phyloP scores from a whole-genome alignment of 176 grass and related monocot species.

The Oryza rufipogon region DNA sequence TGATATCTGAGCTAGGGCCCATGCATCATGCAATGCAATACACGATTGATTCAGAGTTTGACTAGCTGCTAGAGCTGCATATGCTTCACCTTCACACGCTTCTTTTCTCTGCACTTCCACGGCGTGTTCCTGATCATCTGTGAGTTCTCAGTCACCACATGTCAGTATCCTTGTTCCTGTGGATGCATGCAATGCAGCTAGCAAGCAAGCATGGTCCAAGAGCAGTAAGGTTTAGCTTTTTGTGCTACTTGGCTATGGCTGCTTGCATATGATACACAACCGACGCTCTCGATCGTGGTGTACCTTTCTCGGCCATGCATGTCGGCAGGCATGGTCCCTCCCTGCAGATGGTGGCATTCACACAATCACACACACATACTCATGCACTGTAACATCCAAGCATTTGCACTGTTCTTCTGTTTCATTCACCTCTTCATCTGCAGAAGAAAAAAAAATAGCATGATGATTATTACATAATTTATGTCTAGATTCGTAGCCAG shows the following conservation, averaged over 20 bases:
- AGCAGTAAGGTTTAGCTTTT: neutral
- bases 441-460: neutral
- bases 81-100: neutral
- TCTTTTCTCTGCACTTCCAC: conserved; percentile 20
- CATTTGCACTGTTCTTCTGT: neutral
- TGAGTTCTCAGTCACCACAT: neutral
- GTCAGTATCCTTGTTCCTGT: conserved; percentile 11
- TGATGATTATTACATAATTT: neutral
- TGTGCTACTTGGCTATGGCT: neutral
- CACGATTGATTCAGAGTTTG: neutral
- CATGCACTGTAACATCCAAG: neutral
- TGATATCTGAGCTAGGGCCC: neutral
- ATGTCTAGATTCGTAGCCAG: no score
- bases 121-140: neutral
- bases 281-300: neutral
- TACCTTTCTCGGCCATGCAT: conserved; percentile 5
- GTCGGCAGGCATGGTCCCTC: conserved; percentile 4
- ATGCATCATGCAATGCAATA: neutral
- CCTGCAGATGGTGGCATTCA: neutral
- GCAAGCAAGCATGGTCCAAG: neutral
- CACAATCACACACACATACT: neutral
- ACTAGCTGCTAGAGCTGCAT: neutral
- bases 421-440: neutral
- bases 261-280: neutral
- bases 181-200: neutral